Percentiles rank a stretch among this genome's conserved stretches.
These are phyloP conservation scores for Lyophyllum decastes DNA, from an alignment of 768 basidiomycete genomes.

Conservation along the genomic window DNA sequence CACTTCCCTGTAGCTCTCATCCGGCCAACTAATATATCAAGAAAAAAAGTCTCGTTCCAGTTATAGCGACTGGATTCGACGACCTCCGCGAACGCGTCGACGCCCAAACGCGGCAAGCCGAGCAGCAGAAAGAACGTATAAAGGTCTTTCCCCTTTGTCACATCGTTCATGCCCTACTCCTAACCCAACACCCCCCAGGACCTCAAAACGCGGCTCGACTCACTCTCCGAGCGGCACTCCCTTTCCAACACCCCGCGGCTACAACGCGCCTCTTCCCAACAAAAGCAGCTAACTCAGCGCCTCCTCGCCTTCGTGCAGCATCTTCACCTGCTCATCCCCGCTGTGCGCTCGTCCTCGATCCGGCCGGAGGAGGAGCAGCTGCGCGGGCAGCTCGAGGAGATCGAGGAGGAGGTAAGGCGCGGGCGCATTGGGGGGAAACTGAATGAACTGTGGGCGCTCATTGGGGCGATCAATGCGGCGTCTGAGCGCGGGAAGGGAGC, in stretches of 20 bases:
- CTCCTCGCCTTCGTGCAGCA: conserved; percentile 73
- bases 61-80: conserved; percentile 79
- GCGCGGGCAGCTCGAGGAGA: conserved; percentile 67
- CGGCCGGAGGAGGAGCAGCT: conserved; percentile 80
- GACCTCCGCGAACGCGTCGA: conserved; percentile 79
- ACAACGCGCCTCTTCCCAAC: conserved; percentile 58
- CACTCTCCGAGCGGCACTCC: conserved; percentile 62
- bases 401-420: conserved; percentile 69
- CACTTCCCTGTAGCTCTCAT: background rate
- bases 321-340: conserved; percentile 76
- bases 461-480: conserved; percentile 71
- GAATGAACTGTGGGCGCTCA: conserved; percentile 84
- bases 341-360: conserved; percentile 72
- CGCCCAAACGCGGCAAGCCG: conserved; percentile 68
- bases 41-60: conserved; percentile 67
- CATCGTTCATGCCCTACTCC: background rate
- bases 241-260: conserved; percentile 71
- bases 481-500: conserved; percentile 48
- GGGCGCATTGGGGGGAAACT: conserved; percentile 70
- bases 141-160: conserved; percentile 37
- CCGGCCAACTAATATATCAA: background rate
- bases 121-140: conserved; percentile 66
- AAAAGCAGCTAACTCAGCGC: conserved; percentile 72
- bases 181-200: conserved; percentile 40
- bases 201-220: conserved; percentile 61